Percentiles rank a stretch among this genome's conserved stretches.
phyloP scores from a whole-genome alignment of 352 stramenopile genomes.

The Globisporangium middletonii region DNA sequence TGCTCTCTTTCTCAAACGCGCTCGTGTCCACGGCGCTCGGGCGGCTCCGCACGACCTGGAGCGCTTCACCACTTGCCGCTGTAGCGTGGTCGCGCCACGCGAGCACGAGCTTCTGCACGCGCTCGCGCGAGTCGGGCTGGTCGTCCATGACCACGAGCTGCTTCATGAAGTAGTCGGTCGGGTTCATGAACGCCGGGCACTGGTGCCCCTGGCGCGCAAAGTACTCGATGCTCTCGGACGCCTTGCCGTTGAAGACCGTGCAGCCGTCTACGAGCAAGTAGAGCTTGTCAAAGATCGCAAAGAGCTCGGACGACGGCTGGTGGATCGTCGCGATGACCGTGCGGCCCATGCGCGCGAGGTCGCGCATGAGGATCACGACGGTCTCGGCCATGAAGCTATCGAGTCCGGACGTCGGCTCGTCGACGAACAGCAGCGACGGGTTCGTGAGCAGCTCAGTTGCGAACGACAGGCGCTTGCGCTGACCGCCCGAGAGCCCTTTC shows the following conservation, averaged over 20 bases:
- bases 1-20: slow-evolving; percentile 8
- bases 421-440: slow-evolving; percentile 67
- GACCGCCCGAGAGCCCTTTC: slow-evolving; percentile 58
- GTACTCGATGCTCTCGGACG: slow-evolving; percentile 28
- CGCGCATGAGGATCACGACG: slow-evolving; percentile 28
- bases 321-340: slow-evolving; percentile 87
- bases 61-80: not conserved
- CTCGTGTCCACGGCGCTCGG: not conserved
- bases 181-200: slow-evolving; percentile 36
- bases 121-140: slow-evolving; percentile 14
- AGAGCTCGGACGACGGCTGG: slow-evolving; percentile 51
- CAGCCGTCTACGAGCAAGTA: slow-evolving; percentile 30
- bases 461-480: slow-evolving; percentile 75
- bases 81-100: slow-evolving; percentile 12
- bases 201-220: slow-evolving; percentile 22
- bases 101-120: slow-evolving; percentile 18
- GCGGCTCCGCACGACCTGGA: not conserved
- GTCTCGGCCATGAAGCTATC: slow-evolving; percentile 38
- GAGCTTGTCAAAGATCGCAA: slow-evolving; percentile 32
- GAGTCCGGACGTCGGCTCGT: slow-evolving; percentile 66
- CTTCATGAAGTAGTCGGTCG: slow-evolving; percentile 39
- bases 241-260: slow-evolving; percentile 31
- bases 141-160: slow-evolving; percentile 30
- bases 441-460: slow-evolving; percentile 75
- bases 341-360: slow-evolving; percentile 63